Evolutionary conservation across 306 rosid genomes (phyloP).

Genomic region (Sicyos edulis): DNA sequence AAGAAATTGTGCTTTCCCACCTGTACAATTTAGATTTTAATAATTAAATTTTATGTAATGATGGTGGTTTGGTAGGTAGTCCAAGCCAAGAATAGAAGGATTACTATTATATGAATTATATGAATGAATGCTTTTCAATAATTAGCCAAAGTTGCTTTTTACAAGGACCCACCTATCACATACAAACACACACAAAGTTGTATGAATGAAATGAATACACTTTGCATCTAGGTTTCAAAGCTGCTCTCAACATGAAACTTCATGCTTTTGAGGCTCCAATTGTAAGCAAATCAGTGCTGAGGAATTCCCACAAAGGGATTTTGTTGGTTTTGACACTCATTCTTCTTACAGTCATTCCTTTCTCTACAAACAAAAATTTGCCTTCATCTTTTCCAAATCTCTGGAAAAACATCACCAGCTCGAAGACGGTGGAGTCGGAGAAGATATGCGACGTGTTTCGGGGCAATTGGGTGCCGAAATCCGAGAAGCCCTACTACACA

Average conservation of each 20-base stretch:
- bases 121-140: conserved; percentile 5
- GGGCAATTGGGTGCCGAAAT: conserved; percentile 23
- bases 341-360: conserved; percentile 17
- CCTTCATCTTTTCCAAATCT: conserved; percentile 24
- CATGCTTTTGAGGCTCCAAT: conserved; percentile 11
- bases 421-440: background rate
- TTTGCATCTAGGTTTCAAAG: background rate
- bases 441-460: conserved; percentile 23
- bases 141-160: conserved; percentile 4
- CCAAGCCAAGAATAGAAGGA: conserved; percentile 18
- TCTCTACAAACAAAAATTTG: conserved; percentile 13
- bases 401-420: background rate
- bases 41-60: background rate
- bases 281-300: background rate
- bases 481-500: conserved; percentile 16
- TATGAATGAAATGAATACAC: conserved; percentile 8
- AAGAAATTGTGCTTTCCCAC: background rate
- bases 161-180: conserved; percentile 11
- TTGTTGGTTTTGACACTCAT: conserved; percentile 9
- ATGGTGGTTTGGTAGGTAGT: conserved; percentile 17
- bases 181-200: background rate
- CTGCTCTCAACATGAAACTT: conserved; percentile 16
- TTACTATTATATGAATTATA: conserved; percentile 12
- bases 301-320: conserved; percentile 14
- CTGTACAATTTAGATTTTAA: background rate